phyloP scores from a whole-genome alignment of 2,329 filamentous ascomycete species.

The Taxawa tesnikishii region DNA sequence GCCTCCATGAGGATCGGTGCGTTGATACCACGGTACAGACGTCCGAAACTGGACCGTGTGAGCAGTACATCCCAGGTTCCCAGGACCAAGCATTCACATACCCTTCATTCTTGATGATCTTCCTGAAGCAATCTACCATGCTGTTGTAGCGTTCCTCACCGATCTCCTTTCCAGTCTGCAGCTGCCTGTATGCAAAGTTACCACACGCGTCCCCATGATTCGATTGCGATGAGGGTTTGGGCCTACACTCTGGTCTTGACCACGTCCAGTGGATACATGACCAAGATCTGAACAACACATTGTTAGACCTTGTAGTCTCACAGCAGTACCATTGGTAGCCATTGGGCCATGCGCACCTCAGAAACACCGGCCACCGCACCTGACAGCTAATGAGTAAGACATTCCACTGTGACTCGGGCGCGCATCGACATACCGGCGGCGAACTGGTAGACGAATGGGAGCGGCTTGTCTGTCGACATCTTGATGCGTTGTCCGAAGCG shows the following conservation, averaged over 20 bases:
- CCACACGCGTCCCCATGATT: conserved; percentile 16
- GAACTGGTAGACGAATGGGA: conserved; percentile 92
- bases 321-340: no score
- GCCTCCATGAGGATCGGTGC: conserved; percentile 98
- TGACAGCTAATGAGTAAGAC: not conserved
- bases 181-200: conserved; percentile 64
- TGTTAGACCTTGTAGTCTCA: no score
- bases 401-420: no score
- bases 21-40: conserved; percentile 88
- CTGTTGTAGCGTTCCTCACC: conserved; percentile 84
- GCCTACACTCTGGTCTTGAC: conserved; percentile 93
- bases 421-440: conserved; percentile 67
- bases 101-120: conserved; percentile 95
- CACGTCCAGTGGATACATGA: conserved; percentile 95
- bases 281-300: conserved; percentile 14
- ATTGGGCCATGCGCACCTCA: conserved; percentile 66
- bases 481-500: no score
- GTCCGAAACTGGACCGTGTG: conserved; percentile 52
- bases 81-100: conserved; percentile 30
- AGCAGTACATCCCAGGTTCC: conserved; percentile 3
- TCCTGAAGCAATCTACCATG: conserved; percentile 96
- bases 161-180: conserved; percentile 60
- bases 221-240: not conserved
- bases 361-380: conserved; percentile 90
- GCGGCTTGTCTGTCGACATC: conserved; percentile 53